Evolutionary conservation across 2,329 filamentous ascomycete species (phyloP), one percentile per base, ranked within the genome.

Genomic region (Colletotrichum tropicicola): DNA sequence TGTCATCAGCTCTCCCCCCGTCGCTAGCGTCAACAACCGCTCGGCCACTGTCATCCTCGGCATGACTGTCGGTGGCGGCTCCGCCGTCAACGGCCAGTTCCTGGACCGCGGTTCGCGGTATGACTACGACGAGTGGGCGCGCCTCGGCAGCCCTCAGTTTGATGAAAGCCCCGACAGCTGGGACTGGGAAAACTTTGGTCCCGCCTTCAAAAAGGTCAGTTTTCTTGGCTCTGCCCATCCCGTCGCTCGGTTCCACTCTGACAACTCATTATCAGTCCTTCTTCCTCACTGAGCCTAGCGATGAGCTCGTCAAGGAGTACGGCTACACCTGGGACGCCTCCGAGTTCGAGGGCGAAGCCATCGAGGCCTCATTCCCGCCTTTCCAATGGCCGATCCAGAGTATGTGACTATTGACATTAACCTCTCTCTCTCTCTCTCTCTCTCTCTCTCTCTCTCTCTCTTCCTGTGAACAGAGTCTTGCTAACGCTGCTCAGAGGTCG

Each of bases 1-100:
- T 32, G 61, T 70, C 54, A 70, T 71, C 65, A 70, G 17, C 66
- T 70, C 69, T n/a, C 69, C 68, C 44, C 70, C 70, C n/a, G 67
- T 71, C 39, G 69, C 69, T 58, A 70, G 68, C 64, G 67, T 76
- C 52, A 72, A 71, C 51, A 73, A 73, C 67, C 65, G 65, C 41
- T 57, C 68, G 5, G 73, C 72, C 8, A 65, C 65, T 2, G 68
- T 78, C 8, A 65, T 71, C 8, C 73, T 74, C 17, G 77, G 77
- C 6, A 73, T 74, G 65, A 73, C 72, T 8, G 70, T 79, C 3
- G 78, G 78, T 6, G 78, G 78, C 35, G 72, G 74, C 51, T 78
- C 76, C 5, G 71, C 76, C 27, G 68, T 77, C 52, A 79, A 80
- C 55, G 77, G 77, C 6, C 74, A 76, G 73, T 75, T 78, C 69